A percentile compares a stretch with the other conserved stretches of the same genome.
These are phyloP conservation scores for Collybia sordida DNA, from an alignment of 768 basidiomycete species.

Conservation along the genomic window DNA sequence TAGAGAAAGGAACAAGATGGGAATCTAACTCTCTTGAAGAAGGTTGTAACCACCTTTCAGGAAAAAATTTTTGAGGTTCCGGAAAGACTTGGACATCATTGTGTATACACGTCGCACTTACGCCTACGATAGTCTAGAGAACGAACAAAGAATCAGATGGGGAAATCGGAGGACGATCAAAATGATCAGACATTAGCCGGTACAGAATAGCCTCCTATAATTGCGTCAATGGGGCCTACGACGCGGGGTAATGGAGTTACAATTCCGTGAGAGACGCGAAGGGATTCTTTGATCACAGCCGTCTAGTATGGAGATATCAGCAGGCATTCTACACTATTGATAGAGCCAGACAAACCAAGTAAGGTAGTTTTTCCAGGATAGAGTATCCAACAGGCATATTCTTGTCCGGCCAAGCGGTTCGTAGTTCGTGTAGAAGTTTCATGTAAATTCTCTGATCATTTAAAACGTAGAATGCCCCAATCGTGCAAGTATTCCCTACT, in stretches of 20 bases:
- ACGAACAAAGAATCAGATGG: background rate
- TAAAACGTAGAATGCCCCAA: slow-evolving; percentile 37
- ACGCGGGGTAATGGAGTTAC: slow-evolving; percentile 42
- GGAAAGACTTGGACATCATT: slow-evolving; percentile 34
- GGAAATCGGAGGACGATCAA: background rate
- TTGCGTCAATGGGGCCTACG: slow-evolving; percentile 31
- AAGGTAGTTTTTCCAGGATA: slow-evolving; percentile 39
- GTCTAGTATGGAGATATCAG: slow-evolving; percentile 26
- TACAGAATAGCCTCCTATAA: slow-evolving; percentile 32
- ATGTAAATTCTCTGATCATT: slow-evolving; percentile 23
- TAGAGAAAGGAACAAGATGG: slow-evolving; percentile 42
- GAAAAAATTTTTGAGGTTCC: slow-evolving; percentile 34
- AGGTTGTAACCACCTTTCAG: slow-evolving; percentile 41
- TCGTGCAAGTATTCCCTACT: slow-evolving; percentile 34
- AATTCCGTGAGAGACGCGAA: slow-evolving; percentile 42
- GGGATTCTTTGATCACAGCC: slow-evolving; percentile 47
- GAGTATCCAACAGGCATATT: slow-evolving; percentile 22
- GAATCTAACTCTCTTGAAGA: slow-evolving; percentile 29
- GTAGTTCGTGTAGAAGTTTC: slow-evolving; percentile 32
- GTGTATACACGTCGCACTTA: slow-evolving; percentile 38
- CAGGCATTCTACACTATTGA: background rate
- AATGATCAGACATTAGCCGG: slow-evolving; percentile 35
- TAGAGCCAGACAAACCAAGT: slow-evolving; percentile 31
- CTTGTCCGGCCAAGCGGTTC: slow-evolving; percentile 32
- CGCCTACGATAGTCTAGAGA: slow-evolving; percentile 38